Conservation (phyloP, 495 filamentous ascomycete genomes). For the Penicillium tannophilum region DNA sequence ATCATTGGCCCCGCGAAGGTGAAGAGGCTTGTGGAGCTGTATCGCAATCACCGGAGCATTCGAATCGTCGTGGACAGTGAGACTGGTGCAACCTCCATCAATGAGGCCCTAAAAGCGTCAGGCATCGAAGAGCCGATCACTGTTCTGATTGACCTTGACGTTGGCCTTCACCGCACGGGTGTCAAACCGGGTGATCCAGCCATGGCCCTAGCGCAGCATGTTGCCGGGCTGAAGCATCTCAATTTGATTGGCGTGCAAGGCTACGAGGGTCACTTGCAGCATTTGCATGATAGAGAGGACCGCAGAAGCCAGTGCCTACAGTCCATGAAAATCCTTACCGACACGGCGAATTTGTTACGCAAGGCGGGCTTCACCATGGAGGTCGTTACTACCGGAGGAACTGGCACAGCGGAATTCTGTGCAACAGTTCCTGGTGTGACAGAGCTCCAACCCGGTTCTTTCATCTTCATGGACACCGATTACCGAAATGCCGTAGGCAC, state of each 20-base stretch:
- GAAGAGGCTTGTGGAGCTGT: constrained; percentile 34
- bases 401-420: constrained; percentile 42
- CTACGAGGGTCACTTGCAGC: constrained; percentile 42
- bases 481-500: constrained; percentile 42
- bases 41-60: constrained; percentile 29
- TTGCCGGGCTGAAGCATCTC: constrained; percentile 27
- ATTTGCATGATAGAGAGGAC: constrained; percentile 35
- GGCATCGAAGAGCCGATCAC: constrained; percentile 30
- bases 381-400: constrained; percentile 40
- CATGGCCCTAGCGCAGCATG: constrained; percentile 30
- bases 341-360: constrained; percentile 30
- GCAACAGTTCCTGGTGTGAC: constrained; percentile 41
- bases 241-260: constrained; percentile 40
- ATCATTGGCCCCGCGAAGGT: constrained; percentile 38
- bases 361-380: constrained; percentile 35
- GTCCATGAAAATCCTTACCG: constrained; percentile 35
- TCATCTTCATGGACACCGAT: constrained; percentile 48
- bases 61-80: constrained; percentile 40
- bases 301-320: constrained; percentile 32
- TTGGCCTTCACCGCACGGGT: constrained; percentile 42
- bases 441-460: constrained; percentile 42
- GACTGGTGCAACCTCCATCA: constrained; percentile 35
- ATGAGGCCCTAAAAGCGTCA: constrained; percentile 28
- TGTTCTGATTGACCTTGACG: constrained; percentile 38
- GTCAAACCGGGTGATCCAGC: constrained; percentile 29